Base-by-base conservation (phyloP, 2,329 filamentous ascomycete genomes). In the Cordyceps cicadae region DNA sequence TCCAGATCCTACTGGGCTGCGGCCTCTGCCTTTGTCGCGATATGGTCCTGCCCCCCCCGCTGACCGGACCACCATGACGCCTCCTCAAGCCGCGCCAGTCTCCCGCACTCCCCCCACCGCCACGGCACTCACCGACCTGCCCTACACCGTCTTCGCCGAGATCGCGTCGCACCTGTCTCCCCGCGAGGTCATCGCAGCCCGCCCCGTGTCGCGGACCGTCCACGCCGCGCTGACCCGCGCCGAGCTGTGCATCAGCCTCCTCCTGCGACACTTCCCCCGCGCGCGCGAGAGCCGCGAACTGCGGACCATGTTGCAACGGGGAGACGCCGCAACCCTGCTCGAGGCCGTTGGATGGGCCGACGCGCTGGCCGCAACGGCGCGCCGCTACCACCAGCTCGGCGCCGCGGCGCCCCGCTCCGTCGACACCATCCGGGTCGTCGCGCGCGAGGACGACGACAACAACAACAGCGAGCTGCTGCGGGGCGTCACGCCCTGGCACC, bases 131-230 rank as follows among this genome's bases (percentile, higher is more conserved):
- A 73, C 71, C 11, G 70, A 76, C 17, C 73, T 87, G 45, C 83
- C 84, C n/a, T 76, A 78, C 65, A 82, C 85, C 57, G 68, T 87
- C 52, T 85, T 87, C 65, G 74, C 84, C 62, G 74, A 84, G 54
- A 71, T 87, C 59, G 62, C 81, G 41, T 72, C 67, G 2, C 68
- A 79, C 64, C 73, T 87, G 17, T 69, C 77, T 0, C 76, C 83
- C 2, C 70, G 66, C 19, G 82, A 85, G 63, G 71, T 78, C 57
- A 67, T 86, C 17, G 71, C 75, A 53, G 81, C 77, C 67, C 82
- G 81, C 55, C 75, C 75, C 24, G 79, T 86, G 41, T 84, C 77
- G 19, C 76, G 71, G 45, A 67, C 70, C 11, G 83, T 82, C 76
- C 69, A 75, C 41, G 67, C 69, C 15, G 77, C 79, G 9, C 84